Evolutionary conservation across 345 rosid species (phyloP).

Genomic region (Pelargonium nanum): DNA sequence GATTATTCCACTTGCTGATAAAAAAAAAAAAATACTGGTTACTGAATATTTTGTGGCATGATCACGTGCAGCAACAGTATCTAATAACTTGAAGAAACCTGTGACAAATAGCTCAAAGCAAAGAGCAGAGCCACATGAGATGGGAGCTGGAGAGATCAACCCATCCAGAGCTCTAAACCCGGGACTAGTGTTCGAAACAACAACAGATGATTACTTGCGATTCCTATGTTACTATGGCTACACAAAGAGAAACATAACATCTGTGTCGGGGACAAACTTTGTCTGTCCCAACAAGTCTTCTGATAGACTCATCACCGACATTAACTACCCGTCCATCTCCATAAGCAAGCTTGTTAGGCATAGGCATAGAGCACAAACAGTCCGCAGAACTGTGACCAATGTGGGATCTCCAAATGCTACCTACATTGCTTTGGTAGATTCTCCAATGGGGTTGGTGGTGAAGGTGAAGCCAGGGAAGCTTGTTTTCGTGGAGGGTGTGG

Average conservation of each 20-base stretch:
- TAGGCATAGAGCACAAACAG: constrained; percentile 6
- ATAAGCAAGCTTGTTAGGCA: constrained; percentile 31
- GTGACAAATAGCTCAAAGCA: constrained; percentile 33
- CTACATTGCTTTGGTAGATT: constrained; percentile 28
- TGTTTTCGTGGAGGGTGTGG: constrained; percentile 25
- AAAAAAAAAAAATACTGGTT: no score
- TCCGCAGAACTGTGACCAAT: constrained; percentile 48
- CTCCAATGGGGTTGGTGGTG: constrained; percentile 44
- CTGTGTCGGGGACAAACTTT: constrained; percentile 36
- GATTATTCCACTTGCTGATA: no score
- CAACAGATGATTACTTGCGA: constrained; percentile 32
- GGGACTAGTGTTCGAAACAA: constrained; percentile 59
- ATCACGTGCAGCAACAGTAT: constrained; percentile 34
- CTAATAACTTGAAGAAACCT: constrained; percentile 38
- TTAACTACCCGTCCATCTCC: constrained; percentile 77
- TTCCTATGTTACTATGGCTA: constrained; percentile 58
- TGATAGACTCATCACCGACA: constrained; percentile 33
- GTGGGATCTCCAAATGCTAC: constrained; percentile 45
- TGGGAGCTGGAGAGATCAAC: constrained; percentile 59
- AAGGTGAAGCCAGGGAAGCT: constrained; percentile 40
- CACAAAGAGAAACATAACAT: constrained; percentile 34
- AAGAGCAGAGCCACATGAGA: constrained; percentile 46
- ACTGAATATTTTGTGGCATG: no score
- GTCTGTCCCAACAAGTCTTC: constrained; percentile 30
- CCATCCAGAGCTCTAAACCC: constrained; percentile 59